Percentiles rank a stretch among this genome's conserved stretches.
Evolutionary conservation across 495 filamentous ascomycete species (phyloP).

Genomic region (Poronia punctata): DNA sequence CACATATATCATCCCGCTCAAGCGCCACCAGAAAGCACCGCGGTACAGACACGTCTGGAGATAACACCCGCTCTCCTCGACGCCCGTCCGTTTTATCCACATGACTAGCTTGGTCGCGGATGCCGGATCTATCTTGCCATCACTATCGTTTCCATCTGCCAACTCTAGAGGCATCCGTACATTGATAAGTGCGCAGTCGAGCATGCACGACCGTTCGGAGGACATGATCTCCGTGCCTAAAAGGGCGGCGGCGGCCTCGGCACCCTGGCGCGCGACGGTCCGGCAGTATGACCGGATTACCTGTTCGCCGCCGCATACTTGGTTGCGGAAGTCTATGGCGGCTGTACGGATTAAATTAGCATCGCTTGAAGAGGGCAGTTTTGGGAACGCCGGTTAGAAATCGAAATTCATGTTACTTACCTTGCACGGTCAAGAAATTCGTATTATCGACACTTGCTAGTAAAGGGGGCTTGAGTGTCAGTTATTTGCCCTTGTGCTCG

Average conservation of each 20-base stretch:
- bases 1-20: slow-evolving; percentile 67
- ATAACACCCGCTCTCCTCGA: slow-evolving; percentile 15
- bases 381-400: background rate
- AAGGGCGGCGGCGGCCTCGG: slow-evolving; percentile 43
- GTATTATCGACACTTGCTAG: slow-evolving; percentile 5
- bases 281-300: slow-evolving; percentile 54
- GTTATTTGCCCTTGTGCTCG: background rate
- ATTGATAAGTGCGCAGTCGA: slow-evolving; percentile 49
- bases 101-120: slow-evolving; percentile 6
- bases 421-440: slow-evolving; percentile 5
- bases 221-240: slow-evolving; percentile 65
- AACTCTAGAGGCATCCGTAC: slow-evolving; percentile 56
- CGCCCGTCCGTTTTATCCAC: slow-evolving; percentile 16
- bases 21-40: slow-evolving; percentile 53
- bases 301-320: slow-evolving; percentile 65
- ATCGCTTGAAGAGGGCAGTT: slow-evolving; percentile 38
- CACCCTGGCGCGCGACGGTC: slow-evolving; percentile 50
- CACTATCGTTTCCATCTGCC: background rate
- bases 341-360: too few relatives aligned
- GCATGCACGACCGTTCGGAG: slow-evolving; percentile 30
- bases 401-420: background rate
- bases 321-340: slow-evolving; percentile 55
- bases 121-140: slow-evolving; percentile 9
- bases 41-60: slow-evolving; percentile 46
- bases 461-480: background rate